phyloP scores from a whole-genome alignment of 805 yeast genomes.

The Osmozyma mogii region DNA sequence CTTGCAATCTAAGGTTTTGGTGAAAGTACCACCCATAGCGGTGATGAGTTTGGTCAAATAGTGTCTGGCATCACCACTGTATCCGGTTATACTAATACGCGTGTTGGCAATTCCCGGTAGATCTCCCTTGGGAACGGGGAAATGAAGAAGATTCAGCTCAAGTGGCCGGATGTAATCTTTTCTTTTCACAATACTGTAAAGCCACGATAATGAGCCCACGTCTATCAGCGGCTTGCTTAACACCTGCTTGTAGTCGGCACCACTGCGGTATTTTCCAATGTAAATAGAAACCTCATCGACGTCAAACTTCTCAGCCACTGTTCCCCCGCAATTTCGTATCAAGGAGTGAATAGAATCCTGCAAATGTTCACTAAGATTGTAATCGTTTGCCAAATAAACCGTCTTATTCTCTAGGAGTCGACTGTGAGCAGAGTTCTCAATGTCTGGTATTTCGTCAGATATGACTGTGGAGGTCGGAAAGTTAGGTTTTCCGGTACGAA shows the following conservation, averaged over 20 bases:
- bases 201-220: constrained; percentile 67
- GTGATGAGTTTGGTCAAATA: constrained; percentile 59
- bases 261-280: constrained; percentile 57
- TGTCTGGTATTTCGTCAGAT: too few relatives aligned
- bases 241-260: constrained; percentile 41
- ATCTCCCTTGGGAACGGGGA: constrained; percentile 53
- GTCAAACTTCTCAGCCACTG: constrained; percentile 20
- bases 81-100: constrained; percentile 65
- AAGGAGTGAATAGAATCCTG: constrained; percentile 32
- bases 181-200: constrained; percentile 56
- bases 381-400: constrained; percentile 49
- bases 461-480: too few relatives aligned
- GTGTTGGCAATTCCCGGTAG: constrained; percentile 48
- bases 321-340: constrained; percentile 50
- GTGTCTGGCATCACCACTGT: constrained; percentile 74
- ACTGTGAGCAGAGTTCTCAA: too few relatives aligned
- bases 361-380: constrained; percentile 41
- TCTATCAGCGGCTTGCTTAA: constrained; percentile 29
- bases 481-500: constrained; percentile 17
- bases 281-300: constrained; percentile 28
- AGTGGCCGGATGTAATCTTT: constrained; percentile 49
- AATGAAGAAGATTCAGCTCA: constrained; percentile 50
- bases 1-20: constrained; percentile 52
- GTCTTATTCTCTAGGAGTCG: constrained; percentile 29
- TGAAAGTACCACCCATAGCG: constrained; percentile 69